Evolutionary conservation across 2,329 filamentous ascomycete species (phyloP), one percentile per base, ranked within the genome.

Genomic region (Penicillium sp.): DNA sequence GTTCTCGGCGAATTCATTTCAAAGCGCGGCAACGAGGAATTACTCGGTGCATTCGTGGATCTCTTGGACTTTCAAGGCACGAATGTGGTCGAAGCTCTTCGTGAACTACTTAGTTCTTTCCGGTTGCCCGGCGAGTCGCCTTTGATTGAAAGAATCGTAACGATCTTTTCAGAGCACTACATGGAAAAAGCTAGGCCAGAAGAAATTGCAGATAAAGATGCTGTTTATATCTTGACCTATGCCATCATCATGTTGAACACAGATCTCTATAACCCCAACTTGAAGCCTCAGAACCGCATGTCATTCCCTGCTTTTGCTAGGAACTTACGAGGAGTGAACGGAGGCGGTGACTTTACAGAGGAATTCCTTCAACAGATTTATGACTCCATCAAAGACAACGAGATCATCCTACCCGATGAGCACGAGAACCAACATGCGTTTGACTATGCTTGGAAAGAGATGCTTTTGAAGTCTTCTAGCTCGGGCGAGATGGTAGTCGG

Each of bases 181-280:
- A 89, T 88, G 71, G 77, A 83, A 8, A 85, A 84, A 55, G 85
- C 83, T 5, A 82, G 85, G 23, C 88, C 90, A 0, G 84, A 89
- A 50, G 89, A 87, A 19, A 87, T 97, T 59, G 89, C 87, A 6
- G 87, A 96, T 67, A 89, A 90, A 64, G 94, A 99, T 71, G 87
- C 92, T 7, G 87, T 94, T 19, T 99, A 90, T 67, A 86, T 99
- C 44, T 79, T 99, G 48, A 93, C 90, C 0, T 99, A 99, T 70
- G 94, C 92, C 33, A 95, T 97, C 67, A 96, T 99, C 72, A 92
- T 99, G 85, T 79, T 99, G 52, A 99, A 99, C 69, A 97, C 93
- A 1, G 94, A 99, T 69, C 89, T 95, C 66, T 94, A 97, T 73
- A 99, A 96, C 67, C 92, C 92, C 0, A 97, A 97, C 64, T 75